Percentiles rank a stretch among this genome's conserved stretches.
phyloP scores from a whole-genome alignment of 306 rosid genomes.

The Casuarina equisetifolia region DNA sequence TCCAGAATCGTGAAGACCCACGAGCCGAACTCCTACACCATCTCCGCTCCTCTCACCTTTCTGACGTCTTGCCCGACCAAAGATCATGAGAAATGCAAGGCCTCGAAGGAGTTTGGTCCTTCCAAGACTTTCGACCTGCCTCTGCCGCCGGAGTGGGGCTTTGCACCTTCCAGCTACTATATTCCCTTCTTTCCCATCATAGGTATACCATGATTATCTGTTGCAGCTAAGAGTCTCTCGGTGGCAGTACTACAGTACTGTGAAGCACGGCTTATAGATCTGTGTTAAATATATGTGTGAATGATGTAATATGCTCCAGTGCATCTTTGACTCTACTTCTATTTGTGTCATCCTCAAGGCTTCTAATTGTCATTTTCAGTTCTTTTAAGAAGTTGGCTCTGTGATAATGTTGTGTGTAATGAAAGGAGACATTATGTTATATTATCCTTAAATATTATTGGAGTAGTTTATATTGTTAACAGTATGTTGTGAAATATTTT shows the following conservation, averaged over 20 bases:
- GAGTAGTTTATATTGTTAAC: no score
- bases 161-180: constrained; percentile 76
- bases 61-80: constrained; percentile 52
- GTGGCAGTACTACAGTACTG: neutral
- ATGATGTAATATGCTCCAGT: neutral
- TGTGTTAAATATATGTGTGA: neutral
- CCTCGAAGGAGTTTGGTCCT: constrained; percentile 33
- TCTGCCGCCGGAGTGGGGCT: constrained; percentile 77
- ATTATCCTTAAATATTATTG: no score
- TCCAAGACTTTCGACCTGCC: constrained; percentile 71
- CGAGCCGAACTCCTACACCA: constrained; percentile 40
- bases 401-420: no score
- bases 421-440: no score
- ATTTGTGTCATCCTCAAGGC: neutral
- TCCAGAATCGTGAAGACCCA: constrained; percentile 44
- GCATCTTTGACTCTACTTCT: neutral
- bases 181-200: constrained; percentile 81
- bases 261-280: neutral
- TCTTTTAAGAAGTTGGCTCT: no score
- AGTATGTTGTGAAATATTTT: no score
- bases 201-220: constrained; percentile 68
- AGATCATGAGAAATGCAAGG: constrained; percentile 31
- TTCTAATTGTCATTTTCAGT: neutral
- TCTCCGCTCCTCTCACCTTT: constrained; percentile 61
- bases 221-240: neutral